Evolutionary conservation across 2,329 filamentous ascomycete species (phyloP).

Genomic region (Fusarium sp.): DNA sequence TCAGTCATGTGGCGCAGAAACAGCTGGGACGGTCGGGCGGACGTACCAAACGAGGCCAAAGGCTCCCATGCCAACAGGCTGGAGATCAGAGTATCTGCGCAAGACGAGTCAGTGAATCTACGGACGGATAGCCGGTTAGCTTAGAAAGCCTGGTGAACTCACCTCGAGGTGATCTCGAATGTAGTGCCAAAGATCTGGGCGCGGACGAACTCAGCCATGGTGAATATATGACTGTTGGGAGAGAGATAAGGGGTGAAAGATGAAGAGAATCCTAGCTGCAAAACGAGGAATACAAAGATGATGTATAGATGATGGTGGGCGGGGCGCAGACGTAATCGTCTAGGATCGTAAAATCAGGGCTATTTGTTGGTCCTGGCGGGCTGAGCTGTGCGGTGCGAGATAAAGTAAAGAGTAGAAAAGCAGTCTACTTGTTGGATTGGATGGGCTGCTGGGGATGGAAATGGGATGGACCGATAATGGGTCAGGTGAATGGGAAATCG

Average conservation of each 20-base stretch:
- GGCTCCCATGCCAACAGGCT: slow-evolving; percentile 98
- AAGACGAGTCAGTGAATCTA: slow-evolving; percentile 29
- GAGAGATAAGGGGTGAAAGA: slow-evolving; percentile 19
- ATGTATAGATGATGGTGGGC: slow-evolving; percentile 30
- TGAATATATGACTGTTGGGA: slow-evolving; percentile 54
- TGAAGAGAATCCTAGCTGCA: slow-evolving; percentile 28
- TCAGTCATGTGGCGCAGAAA: slow-evolving; percentile 15
- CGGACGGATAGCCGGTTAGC: not conserved
- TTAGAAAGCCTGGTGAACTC: slow-evolving; percentile 46
- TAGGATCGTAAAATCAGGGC: slow-evolving; percentile 24
- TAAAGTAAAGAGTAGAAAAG: slow-evolving; percentile 34
- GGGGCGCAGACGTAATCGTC: slow-evolving; percentile 39
- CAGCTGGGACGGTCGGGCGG: slow-evolving; percentile 18
- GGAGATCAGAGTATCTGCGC: slow-evolving; percentile 92
- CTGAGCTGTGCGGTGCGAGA: slow-evolving; percentile 24
- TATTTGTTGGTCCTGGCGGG: slow-evolving; percentile 28
- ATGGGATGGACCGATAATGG: slow-evolving; percentile 45
- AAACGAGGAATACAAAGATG: slow-evolving; percentile 35
- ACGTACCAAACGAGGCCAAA: slow-evolving; percentile 97
- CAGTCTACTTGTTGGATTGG: slow-evolving; percentile 35
- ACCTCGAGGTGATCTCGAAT: slow-evolving; percentile 99
- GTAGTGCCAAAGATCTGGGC: slow-evolving; percentile 99
- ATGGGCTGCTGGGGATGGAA: slow-evolving; percentile 33
- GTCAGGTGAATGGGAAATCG: slow-evolving; percentile 45
- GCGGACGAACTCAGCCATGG: slow-evolving; percentile 98